Evolutionary conservation across 208 protist genomes (phyloP).

Genomic region (Phytomonas sp.): DNA sequence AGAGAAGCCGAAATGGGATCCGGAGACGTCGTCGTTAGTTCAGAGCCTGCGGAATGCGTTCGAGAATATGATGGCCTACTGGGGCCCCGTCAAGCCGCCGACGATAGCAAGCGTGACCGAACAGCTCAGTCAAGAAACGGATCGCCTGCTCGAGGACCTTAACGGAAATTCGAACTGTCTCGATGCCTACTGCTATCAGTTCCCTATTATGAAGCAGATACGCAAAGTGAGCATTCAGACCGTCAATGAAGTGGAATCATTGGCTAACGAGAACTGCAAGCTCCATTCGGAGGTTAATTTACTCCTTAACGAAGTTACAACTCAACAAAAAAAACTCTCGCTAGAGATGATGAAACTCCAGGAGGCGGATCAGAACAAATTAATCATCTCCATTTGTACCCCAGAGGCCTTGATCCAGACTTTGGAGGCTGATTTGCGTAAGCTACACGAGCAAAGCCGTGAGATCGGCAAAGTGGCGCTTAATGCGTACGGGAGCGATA

Average conservation of each 20-base stretch:
- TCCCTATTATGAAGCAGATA: slow-evolving; percentile 74
- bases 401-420: slow-evolving; percentile 58
- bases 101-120: slow-evolving; percentile 33
- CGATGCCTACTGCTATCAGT: slow-evolving; percentile 80
- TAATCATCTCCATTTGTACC: slow-evolving; percentile 49
- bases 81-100: slow-evolving; percentile 63
- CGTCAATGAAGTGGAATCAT: slow-evolving; percentile 46
- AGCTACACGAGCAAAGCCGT: slow-evolving; percentile 28
- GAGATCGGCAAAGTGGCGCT: slow-evolving; percentile 26
- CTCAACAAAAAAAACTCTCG: slow-evolving; percentile 38
- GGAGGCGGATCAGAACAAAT: slow-evolving; percentile 21
- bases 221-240: slow-evolving; percentile 47
- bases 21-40: slow-evolving; percentile 33
- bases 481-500: slow-evolving; percentile 30
- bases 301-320: slow-evolving; percentile 38
- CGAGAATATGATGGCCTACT: slow-evolving; percentile 44
- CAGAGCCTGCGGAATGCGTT: slow-evolving; percentile 72
- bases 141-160: slow-evolving; percentile 59
- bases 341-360: slow-evolving; percentile 42
- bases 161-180: slow-evolving; percentile 67
- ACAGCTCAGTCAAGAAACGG: slow-evolving; percentile 41
- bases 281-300: slow-evolving; percentile 40
- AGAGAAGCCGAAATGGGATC: slow-evolving; percentile 29
- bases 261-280: slow-evolving; percentile 38
- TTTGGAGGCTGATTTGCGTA: slow-evolving; percentile 45